Evolutionary conservation across 306 rosid species (phyloP), one percentile per base, ranked within the genome.

Genomic region (Macrotyloma uniflorum): DNA sequence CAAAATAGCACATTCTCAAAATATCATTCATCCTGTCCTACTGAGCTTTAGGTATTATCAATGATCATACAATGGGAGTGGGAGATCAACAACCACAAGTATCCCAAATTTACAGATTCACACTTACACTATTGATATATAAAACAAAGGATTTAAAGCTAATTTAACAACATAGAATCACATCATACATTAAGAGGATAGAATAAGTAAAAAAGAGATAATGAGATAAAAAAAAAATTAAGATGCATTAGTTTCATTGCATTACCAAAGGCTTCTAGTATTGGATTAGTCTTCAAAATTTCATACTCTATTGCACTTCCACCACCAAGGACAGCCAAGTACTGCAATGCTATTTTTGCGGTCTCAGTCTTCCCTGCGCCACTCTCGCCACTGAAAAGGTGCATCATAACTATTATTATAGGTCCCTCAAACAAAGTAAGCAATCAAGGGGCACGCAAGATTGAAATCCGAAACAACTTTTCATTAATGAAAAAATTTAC

Each of bases 201-300:
- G 82, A 45, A 71, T 35, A 62, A 32, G 20, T 43, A 10, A 18
- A 35, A 45, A 13, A 51, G 14, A 51, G 61, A 20, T 26, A 1
- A 26, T 1, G 28, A 26, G 1, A 26, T 26, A 26, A 22, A 28
- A 16, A 43, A n/a, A n/a, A 15, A 43, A 65, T 54, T 23, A 33
- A 72, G 36, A 82, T 63, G 75, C 59, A 66, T 14, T n/a, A n/a
- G n/a, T n/a, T n/a, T n/a, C n/a, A n/a, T 80, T 15, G 80, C 80
- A 66, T 74, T 80, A 32, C 84, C 84, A 74, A 80, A 80, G 64
- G 75, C 75, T 80, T 80, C 84, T 54, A 80, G 70, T 74, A 80
- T 80, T 54, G 80, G 80, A 74, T 66, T 80, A 54, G 84, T 80
- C 76, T 66, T 80, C 47, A 80, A 22, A 23, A 28, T 67, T 57